These are phyloP conservation scores for Xerocomellus dryophilus DNA, from an alignment of 768 basidiomycete genomes.

Conservation along the genomic window DNA sequence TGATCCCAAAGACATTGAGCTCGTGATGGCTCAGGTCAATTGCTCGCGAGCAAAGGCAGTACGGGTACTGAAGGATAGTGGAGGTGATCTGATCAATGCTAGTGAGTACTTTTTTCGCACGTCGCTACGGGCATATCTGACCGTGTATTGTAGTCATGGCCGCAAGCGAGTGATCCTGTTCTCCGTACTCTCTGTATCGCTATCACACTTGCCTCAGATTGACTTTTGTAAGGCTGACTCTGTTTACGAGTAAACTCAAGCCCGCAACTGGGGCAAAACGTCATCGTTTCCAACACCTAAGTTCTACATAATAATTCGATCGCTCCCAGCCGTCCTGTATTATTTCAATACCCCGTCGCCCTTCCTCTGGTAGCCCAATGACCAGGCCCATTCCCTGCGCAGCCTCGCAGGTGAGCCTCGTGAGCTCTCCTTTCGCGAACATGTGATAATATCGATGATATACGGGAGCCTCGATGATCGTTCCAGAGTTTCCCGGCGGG, in stretches of 20 bases:
- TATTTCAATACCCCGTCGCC: slow-evolving; percentile 55
- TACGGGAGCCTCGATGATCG: slow-evolving; percentile 32
- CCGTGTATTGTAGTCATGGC: slow-evolving; percentile 70
- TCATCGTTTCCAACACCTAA: slow-evolving; percentile 56
- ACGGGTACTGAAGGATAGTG: slow-evolving; percentile 83
- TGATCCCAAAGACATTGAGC: slow-evolving; percentile 91
- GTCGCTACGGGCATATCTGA: slow-evolving; percentile 10
- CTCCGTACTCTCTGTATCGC: slow-evolving; percentile 33
- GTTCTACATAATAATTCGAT: slow-evolving; percentile 84
- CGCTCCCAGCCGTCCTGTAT: slow-evolving; percentile 80
- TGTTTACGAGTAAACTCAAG: slow-evolving; percentile 3
- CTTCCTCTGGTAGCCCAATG: slow-evolving; percentile 39
- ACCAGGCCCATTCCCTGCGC: slow-evolving; percentile 53
- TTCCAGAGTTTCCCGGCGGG: not conserved
- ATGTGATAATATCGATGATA: slow-evolving; percentile 96
- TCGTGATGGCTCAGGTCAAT: slow-evolving; percentile 86
- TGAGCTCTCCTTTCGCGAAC: slow-evolving; percentile 81
- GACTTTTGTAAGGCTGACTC: not conserved
- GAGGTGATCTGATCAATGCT: slow-evolving; percentile 94
- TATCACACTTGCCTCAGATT: slow-evolving; percentile 17
- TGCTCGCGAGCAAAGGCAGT: slow-evolving; percentile 93
- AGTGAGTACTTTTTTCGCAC: slow-evolving; percentile 55
- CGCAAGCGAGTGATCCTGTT: slow-evolving; percentile 71
- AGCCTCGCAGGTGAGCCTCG: slow-evolving; percentile 57
- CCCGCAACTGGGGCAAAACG: slow-evolving; percentile 4